Evolutionary conservation across 306 rosid genomes (phyloP), one percentile per base, ranked within the genome.

Genomic region (Gillenia trifoliata): DNA sequence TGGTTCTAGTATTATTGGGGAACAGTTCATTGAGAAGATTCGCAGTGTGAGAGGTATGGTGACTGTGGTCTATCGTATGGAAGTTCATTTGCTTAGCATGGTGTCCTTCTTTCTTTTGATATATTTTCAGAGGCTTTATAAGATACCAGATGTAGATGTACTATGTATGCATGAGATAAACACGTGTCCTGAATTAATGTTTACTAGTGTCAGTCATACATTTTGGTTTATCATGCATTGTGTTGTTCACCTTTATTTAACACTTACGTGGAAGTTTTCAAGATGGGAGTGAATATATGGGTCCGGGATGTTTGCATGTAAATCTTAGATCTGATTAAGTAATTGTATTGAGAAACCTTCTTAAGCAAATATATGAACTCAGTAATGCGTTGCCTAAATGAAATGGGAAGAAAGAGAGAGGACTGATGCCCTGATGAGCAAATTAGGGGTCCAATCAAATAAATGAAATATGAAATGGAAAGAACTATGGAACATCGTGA

Each of bases 21-120:
- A 94, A 79, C 89, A 94, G 83, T 81, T 94, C 76, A 94, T 92
- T 82, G 96, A 88, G 86, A 94, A 91, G 90, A 90, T 92, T 74
- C 93, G 92, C 56, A 83, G 66, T 66, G 91, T 94, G 52, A 90
- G 92, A 91, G 97, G 98, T 94, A 86, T 80, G 9, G 52, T 47
- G 52, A 47, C 52, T 47, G 0, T 13, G 20, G 47, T 76, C 57
- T 72, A 61, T 65, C 79, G 54, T 78, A 66, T 49, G 49, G 20
- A 73, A 47, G 55, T 64, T 76, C 34, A 41, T 77, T 64, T 78
- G 22, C 64, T 45, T 78, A 80, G 47, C 62, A 22, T 76, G 61
- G 28, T 43, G 33, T 25, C 22, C 45, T 36, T 22, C 64, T 45
- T 13, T 56, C 3, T 23, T 34, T 55, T 59, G 31, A 26, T 23